phyloP scores from a whole-genome alignment of 2,329 filamentous ascomycete species.

The Colletotrichum shisoi region DNA sequence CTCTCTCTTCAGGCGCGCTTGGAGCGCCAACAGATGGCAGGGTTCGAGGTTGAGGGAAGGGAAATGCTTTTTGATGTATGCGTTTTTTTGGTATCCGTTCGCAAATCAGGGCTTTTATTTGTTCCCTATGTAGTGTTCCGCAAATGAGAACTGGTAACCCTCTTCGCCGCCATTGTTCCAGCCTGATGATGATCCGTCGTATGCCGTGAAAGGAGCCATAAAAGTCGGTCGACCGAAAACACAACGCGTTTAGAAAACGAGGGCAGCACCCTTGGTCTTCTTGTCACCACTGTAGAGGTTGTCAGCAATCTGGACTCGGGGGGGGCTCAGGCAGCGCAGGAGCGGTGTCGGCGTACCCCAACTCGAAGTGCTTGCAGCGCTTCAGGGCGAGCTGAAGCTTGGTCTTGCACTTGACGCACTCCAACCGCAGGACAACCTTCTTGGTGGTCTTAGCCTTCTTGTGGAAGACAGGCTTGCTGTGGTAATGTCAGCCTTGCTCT shows the following conservation, averaged over 20 bases:
- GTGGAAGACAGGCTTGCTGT: constrained; percentile 95
- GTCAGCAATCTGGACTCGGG: constrained; percentile 12
- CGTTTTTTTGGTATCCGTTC: constrained; percentile 37
- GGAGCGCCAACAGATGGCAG: constrained; percentile 20
- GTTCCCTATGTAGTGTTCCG: constrained; percentile 56
- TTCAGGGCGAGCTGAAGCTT: constrained; percentile 98
- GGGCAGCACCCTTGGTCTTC: constrained; percentile 99
- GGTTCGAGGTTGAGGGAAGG: constrained; percentile 6
- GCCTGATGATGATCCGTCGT: constrained; percentile 41
- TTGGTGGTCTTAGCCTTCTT: constrained; percentile 99
- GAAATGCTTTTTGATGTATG: constrained; percentile 19
- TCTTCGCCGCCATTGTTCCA: constrained; percentile 60
- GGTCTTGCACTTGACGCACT: constrained; percentile 97
- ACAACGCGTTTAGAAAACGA: constrained; percentile 90
- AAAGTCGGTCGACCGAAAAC: constrained; percentile 41
- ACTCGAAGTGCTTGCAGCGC: constrained; percentile 99
- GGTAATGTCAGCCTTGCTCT: constrained; percentile 9
- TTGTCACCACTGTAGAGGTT: constrained; percentile 86
- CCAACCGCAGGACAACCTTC: constrained; percentile 98
- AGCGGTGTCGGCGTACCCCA: constrained; percentile 74
- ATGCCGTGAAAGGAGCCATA: constrained; percentile 43
- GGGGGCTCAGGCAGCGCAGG: constrained; percentile 13
- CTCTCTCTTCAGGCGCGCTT: constrained; percentile 25
- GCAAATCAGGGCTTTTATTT: constrained; percentile 48
- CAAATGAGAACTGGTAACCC: constrained; percentile 56